Evolutionary conservation across 2,329 filamentous ascomycete species (phyloP).

Genomic region (Xylariaceae sp.): DNA sequence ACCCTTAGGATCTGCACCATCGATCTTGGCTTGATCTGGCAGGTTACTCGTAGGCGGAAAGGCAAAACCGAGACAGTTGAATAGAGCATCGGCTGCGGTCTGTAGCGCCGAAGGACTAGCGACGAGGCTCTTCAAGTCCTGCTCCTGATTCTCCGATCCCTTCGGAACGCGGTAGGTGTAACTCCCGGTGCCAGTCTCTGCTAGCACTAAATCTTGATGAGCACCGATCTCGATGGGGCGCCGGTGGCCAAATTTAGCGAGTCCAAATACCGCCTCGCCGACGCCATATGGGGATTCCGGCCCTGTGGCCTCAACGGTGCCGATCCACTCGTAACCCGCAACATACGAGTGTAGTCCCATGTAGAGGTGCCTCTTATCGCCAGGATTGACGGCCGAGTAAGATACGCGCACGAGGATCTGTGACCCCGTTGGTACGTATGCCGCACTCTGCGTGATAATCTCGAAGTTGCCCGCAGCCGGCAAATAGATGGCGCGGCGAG

Average conservation of each 20-base stretch:
- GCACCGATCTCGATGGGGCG: constrained; percentile 27
- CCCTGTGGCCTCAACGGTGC: constrained; percentile 18
- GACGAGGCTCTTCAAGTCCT: constrained; percentile 11
- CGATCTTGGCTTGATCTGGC: too few species aligned
- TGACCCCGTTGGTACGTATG: constrained; percentile 12
- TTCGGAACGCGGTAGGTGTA: constrained; percentile 2
- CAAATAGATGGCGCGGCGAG: constrained; percentile 45
- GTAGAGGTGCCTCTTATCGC: constrained; percentile 30
- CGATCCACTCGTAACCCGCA: constrained; percentile 32
- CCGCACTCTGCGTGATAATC: constrained; percentile 8
- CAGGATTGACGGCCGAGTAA: constrained; percentile 34
- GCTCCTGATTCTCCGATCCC: too few species aligned
- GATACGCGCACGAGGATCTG: constrained; percentile 26
- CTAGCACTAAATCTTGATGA: constrained; percentile 30
- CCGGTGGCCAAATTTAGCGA: constrained; percentile 19
- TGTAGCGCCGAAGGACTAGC: constrained; percentile 9
- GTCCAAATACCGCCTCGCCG: constrained; percentile 28
- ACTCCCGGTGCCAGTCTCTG: constrained; percentile 16
- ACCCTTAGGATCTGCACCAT: constrained; percentile 18
- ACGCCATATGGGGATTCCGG: constrained; percentile 19
- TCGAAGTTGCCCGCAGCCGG: constrained; percentile 3
- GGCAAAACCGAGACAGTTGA: constrained; percentile 20
- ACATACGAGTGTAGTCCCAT: constrained; percentile 32
- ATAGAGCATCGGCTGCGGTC: constrained; percentile 16
- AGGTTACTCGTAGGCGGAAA: constrained; percentile 13